Percentiles rank a stretch among this genome's conserved stretches.
These are phyloP conservation scores for Nevesoporus exiguus DNA, from an alignment of 768 basidiomycete species.

Conservation along the genomic window DNA sequence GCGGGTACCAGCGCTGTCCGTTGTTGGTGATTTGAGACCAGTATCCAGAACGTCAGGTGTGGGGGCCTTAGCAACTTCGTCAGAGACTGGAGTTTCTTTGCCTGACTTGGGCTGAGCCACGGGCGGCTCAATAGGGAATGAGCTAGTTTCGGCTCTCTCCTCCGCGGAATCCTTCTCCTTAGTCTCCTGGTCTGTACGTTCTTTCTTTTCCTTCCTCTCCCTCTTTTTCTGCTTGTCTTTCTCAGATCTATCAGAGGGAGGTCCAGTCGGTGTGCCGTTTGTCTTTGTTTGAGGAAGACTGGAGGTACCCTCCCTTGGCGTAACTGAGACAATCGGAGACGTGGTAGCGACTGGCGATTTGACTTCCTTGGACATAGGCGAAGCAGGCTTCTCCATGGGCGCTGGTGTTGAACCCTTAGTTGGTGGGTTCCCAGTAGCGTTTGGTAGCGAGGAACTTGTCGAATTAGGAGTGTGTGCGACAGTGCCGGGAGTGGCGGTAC, in stretches of 20 bases:
- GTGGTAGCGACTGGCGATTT: constrained; percentile 35
- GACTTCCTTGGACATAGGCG: constrained; percentile 30
- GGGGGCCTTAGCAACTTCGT: constrained; percentile 22
- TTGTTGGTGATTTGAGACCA: constrained; percentile 52
- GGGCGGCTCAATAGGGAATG: constrained; percentile 23
- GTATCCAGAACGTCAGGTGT: constrained; percentile 25
- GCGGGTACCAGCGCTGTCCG: constrained; percentile 59
- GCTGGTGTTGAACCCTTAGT: constrained; percentile 33
- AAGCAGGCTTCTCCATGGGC: constrained; percentile 36
- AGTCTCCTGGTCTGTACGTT: constrained; percentile 43
- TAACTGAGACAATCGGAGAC: constrained; percentile 31
- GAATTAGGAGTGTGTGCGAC: constrained; percentile 58
- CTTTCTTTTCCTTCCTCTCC: constrained; percentile 60
- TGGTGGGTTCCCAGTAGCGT: constrained; percentile 34
- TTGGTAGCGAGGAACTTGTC: constrained; percentile 47
- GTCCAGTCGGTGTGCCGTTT: constrained; percentile 30
- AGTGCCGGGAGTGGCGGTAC: constrained; percentile 55
- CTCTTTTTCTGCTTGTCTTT: constrained; percentile 57
- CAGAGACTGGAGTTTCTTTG: constrained; percentile 37
- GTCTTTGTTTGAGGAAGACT: constrained; percentile 31
- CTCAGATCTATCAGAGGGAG: constrained; percentile 48
- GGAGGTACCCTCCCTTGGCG: constrained; percentile 37
- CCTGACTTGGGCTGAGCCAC: constrained; percentile 33
- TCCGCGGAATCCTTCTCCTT: constrained; percentile 38
- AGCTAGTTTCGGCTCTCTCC: constrained; percentile 31